Evolutionary conservation across 345 rosid species (phyloP).

Genomic region (Corchorus capsularis): DNA sequence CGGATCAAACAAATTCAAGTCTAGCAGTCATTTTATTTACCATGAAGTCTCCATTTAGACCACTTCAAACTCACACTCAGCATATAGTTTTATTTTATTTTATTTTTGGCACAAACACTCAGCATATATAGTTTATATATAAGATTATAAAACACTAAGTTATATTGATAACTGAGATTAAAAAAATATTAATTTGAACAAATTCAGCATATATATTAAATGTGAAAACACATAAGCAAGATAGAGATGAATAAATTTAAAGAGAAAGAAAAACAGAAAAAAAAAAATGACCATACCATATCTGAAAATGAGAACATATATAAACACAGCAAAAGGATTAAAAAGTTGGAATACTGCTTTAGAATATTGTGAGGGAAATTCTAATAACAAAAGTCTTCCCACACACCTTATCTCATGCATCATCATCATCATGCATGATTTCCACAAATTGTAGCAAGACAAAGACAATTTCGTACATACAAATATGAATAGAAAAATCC

Average conservation of each 20-base stretch:
- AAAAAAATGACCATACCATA: neutral
- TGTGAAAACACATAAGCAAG: too few species aligned
- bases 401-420: neutral
- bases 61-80: too few species aligned
- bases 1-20: too few species aligned
- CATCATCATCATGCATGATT: neutral
- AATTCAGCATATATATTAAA: too few species aligned
- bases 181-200: too few species aligned
- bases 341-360: conserved; percentile 19
- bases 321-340: neutral
- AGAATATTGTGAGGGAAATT: neutral
- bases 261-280: neutral
- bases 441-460: neutral
- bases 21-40: too few species aligned
- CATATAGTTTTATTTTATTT: too few species aligned
- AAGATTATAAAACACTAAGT: neutral
- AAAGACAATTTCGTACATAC: neutral
- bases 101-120: too few species aligned
- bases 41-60: too few species aligned
- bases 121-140: neutral
- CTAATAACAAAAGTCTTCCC: too few species aligned
- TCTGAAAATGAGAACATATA: neutral
- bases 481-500: neutral
- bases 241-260: too few species aligned
- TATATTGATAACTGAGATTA: too few species aligned